Evolutionary conservation across 352 stramenopile genomes (phyloP).

Genomic region (Blastocystis sp.): DNA sequence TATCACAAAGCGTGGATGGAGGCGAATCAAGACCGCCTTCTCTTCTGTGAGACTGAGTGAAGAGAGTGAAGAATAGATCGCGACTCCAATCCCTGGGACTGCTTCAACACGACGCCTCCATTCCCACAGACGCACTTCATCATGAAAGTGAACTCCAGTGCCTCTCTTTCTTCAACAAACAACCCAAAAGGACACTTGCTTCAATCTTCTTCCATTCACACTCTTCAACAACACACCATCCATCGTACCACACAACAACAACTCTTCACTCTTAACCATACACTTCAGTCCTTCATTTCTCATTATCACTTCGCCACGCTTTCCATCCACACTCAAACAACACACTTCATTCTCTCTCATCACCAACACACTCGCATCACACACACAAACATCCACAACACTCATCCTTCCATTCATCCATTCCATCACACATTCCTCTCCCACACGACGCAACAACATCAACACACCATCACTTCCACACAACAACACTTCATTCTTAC

Average conservation of each 20-base stretch:
- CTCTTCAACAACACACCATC: neutral
- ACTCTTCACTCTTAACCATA: neutral
- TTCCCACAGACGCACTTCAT: slow-evolving; percentile 2
- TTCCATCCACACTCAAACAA: neutral
- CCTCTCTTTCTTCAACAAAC: slow-evolving; percentile 2
- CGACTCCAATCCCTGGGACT: slow-evolving; percentile 11
- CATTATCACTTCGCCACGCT: no score
- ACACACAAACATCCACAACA: neutral
- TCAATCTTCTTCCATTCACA: neutral
- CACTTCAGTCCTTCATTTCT: no score
- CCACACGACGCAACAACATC: neutral
- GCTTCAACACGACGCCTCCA: neutral
- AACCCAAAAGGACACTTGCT: neutral
- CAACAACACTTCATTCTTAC: neutral
- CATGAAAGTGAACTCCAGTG: slow-evolving; percentile 9
- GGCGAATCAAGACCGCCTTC: neutral
- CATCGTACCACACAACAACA: neutral
- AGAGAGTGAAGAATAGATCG: neutral
- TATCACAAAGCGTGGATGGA: neutral
- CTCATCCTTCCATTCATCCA: neutral
- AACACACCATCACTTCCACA: neutral
- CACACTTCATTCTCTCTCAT: neutral
- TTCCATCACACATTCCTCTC: neutral
- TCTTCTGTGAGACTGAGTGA: neutral
- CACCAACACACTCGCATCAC: neutral